Evolutionary conservation across 148 eudicot genomes (phyloP), one percentile per base, ranked within the genome.

Genomic region (Fagopyrum tataricum): DNA sequence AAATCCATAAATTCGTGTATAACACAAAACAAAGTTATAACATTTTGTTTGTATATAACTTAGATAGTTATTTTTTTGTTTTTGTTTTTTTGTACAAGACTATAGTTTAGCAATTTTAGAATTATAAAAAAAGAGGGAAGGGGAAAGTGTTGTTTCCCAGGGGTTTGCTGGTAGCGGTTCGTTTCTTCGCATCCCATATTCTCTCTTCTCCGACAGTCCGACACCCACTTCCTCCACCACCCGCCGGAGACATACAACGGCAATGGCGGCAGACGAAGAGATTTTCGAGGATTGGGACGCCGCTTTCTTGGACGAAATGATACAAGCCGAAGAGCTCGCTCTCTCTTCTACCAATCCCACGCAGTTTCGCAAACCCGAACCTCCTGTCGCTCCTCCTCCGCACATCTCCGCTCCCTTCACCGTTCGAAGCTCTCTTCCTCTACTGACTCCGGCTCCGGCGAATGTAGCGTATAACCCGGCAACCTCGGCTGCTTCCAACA

Each of bases 211-310:
- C 69, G 44, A 6, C 43, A 31, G 37, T 31, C 37, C 37, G 37
- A 31, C 9, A 24, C 43, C 43, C 41, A 43, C 44, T 14, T 37
- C 69, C 20, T 64, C 44, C 72, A 10, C 72, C 49, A 6, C 72
- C 72, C 8, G 52, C 14, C 72, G 72, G 31, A 24, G 51, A 46
- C 15, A 44, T 4, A 9, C 11, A 26, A 23, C 71, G 46, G 48
- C 13, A 59, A 74, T 74, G 76, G 78, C 70, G 70, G 82, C 83
- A 84, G 76, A 48, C 75, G 79, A 59, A 47, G 85, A 77, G 43
- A 79, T 81, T 52, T 84, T 83, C 55, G 91, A 83, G 42, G 86
- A 76, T 44, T 86, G 93, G 89, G 91, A 85, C 71, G 86, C 77
- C 8, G 85, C 85, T 41, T 81, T 87, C 76, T 21, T 85, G 44